Conservation (phyloP, 148 eudicot species). For the Rhododendron ferrugineum region DNA sequence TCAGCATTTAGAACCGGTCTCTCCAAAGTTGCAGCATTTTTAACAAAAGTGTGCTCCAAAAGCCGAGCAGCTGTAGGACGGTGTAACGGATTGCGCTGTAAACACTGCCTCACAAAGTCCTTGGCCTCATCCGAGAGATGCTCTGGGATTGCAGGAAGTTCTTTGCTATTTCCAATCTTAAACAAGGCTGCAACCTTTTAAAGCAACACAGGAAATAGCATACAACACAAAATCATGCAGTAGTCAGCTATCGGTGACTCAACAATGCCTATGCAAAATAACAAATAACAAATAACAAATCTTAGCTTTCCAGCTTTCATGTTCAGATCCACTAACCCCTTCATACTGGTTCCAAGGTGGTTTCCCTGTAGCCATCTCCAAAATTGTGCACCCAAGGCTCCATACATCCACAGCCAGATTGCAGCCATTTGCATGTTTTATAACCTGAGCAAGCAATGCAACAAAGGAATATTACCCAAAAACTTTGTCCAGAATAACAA, state of each 20-base stretch:
- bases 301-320: background rate
- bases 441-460: conserved; percentile 35
- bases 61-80: conserved; percentile 61
- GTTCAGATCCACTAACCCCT: conserved; percentile 50
- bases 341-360: conserved; percentile 86
- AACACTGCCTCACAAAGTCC: conserved; percentile 54
- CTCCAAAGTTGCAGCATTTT: conserved; percentile 27
- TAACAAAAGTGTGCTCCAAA: conserved; percentile 59
- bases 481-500: background rate
- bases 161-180: conserved; percentile 75
- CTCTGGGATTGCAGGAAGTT: conserved; percentile 58
- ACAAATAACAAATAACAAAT: background rate
- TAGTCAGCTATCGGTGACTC: background rate
- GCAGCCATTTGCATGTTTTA: conserved; percentile 46
- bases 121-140: conserved; percentile 61
- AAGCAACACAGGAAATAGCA: background rate
- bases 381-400: conserved; percentile 89
- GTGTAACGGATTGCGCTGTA: conserved; percentile 47
- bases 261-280: background rate
- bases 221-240: conserved; percentile 1
- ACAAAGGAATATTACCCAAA: background rate
- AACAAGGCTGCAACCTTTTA: conserved; percentile 70
- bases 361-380: conserved; percentile 80
- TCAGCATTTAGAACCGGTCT: conserved; percentile 28
- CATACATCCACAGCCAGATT: conserved; percentile 77